These are phyloP conservation scores for Mollisia scopiformis DNA, from an alignment of 2,329 filamentous ascomycete genomes.

Conservation along the genomic window DNA sequence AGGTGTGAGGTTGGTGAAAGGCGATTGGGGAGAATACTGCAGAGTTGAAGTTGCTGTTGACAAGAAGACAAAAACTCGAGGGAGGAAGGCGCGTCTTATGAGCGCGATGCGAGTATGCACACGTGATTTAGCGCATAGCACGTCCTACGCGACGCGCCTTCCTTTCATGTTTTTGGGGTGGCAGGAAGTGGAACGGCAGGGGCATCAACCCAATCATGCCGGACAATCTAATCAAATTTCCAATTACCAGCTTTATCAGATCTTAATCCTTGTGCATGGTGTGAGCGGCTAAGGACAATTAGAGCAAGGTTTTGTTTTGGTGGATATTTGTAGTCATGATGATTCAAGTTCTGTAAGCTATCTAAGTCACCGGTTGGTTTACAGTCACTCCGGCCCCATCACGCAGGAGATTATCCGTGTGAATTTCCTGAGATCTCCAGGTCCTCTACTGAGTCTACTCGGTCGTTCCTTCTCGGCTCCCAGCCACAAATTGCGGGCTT, in stretches of 20 bases:
- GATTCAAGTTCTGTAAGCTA: conserved; percentile 16
- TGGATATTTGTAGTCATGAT: conserved; percentile 21
- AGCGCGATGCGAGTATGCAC: neutral
- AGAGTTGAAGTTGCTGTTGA: conserved; percentile 22
- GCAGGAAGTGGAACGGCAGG: conserved; percentile 6
- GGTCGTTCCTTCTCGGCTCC: too few relatives aligned
- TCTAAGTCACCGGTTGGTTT: neutral
- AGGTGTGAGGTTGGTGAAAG: conserved; percentile 10
- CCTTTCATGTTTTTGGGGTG: neutral
- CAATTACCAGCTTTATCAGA: conserved; percentile 26
- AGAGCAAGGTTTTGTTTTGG: conserved; percentile 15
- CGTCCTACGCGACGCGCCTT: neutral
- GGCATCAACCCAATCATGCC: neutral
- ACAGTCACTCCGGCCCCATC: neutral
- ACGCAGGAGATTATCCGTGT: neutral
- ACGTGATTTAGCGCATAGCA: neutral
- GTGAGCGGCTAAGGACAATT: conserved; percentile 1
- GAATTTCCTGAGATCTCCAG: neutral
- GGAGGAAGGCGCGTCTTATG: conserved; percentile 6
- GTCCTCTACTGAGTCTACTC: neutral
- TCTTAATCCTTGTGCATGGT: conserved; percentile 23
- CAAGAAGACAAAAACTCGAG: conserved; percentile 5
- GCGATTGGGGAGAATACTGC: conserved; percentile 23
- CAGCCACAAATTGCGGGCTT: too few relatives aligned
- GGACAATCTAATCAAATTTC: neutral